phyloP scores from a whole-genome alignment of 805 yeast genomes.

The Ogataea glucozyma region DNA sequence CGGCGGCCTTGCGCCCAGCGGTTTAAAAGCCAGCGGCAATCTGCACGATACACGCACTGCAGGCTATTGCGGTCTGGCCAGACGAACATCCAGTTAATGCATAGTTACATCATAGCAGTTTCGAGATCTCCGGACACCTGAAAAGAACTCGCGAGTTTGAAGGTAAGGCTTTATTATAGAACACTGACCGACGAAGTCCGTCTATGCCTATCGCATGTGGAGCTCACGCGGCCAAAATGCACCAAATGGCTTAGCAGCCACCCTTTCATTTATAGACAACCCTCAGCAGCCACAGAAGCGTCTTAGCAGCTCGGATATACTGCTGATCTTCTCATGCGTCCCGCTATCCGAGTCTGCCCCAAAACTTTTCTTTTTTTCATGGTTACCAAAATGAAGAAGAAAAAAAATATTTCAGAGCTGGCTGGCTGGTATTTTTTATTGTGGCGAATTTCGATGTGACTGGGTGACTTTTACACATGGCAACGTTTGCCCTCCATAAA shows the following conservation, averaged over 20 bases:
- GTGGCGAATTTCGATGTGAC: no score
- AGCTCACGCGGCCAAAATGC: no score
- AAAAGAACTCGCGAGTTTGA: neutral
- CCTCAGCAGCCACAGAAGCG: no score
- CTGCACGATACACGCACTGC: slow-evolving; percentile 2
- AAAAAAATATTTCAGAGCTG: neutral
- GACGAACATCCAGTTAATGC: slow-evolving; percentile 3
- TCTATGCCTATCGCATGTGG: no score
- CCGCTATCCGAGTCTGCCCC: slow-evolving; percentile 3
- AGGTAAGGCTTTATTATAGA: no score
- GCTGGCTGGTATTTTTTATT: neutral
- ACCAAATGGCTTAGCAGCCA: no score
- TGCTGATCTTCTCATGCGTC: no score
- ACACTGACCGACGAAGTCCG: no score
- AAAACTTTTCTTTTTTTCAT: slow-evolving; percentile 3
- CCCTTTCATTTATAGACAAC: no score
- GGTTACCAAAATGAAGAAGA: neutral
- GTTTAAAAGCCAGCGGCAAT: no score
- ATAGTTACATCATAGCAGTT: slow-evolving; percentile 6
- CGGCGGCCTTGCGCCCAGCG: no score
- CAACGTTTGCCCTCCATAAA: neutral
- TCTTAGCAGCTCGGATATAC: no score
- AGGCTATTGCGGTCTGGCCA: slow-evolving; percentile 5
- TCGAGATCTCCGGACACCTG: slow-evolving; percentile 1
- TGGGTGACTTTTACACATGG: neutral